These are phyloP conservation scores for Lanmaoa pseudosensibilis DNA, from an alignment of 768 basidiomycete species.

Conservation along the genomic window DNA sequence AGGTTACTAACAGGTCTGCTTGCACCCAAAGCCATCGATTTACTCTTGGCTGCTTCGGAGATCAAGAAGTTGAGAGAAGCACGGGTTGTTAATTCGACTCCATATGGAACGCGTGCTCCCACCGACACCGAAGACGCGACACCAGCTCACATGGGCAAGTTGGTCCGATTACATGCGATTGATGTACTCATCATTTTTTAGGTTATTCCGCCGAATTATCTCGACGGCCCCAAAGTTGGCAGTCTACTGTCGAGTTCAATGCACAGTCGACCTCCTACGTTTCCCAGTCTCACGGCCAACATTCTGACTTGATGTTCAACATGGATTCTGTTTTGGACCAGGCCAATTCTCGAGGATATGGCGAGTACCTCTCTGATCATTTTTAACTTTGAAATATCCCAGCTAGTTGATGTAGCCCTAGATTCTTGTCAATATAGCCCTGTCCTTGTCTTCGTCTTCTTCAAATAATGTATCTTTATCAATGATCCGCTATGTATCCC, in stretches of 20 bases:
- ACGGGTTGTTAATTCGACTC: not conserved
- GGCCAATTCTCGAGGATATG: not conserved
- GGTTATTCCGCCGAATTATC: not conserved
- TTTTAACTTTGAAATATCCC: not conserved
- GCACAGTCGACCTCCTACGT: not conserved
- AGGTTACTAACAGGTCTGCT: not conserved
- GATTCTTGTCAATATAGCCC: no score
- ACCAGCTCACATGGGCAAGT: constrained; percentile 8
- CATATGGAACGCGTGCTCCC: not conserved
- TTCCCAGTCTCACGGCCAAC: not conserved
- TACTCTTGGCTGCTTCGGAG: constrained; percentile 5
- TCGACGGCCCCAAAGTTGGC: not conserved
- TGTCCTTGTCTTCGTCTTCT: no score
- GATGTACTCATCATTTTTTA: constrained; percentile 5
- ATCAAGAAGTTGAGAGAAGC: not conserved
- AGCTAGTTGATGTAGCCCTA: not conserved
- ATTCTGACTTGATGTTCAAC: not conserved
- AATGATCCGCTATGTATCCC: not conserved
- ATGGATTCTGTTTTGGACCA: not conserved
- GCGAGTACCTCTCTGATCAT: not conserved
- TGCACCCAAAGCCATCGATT: constrained; percentile 5
- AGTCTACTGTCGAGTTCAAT: not conserved
- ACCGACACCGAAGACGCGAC: not conserved
- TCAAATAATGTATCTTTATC: constrained; percentile 9
- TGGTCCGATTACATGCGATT: not conserved